Evolutionary conservation across 1,284 basidiomycete genomes (phyloP), one percentile per base, ranked within the genome.

Genomic region (Ustilago xerochloae): DNA sequence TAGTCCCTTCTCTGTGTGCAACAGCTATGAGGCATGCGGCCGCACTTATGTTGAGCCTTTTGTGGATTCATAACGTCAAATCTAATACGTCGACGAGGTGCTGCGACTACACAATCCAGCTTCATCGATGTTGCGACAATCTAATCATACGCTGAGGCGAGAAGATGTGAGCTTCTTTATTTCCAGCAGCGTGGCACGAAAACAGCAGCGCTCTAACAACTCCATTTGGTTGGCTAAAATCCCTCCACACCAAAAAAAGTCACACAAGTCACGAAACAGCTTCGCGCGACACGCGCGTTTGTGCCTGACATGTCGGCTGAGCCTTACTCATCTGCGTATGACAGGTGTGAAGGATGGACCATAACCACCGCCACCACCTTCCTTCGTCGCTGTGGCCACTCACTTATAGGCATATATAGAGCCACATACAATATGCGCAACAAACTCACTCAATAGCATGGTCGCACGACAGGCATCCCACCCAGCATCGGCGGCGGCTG

Each of bases 211-310:
- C 36, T 18, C 22, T 28, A 15, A 41, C 30, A 15, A 20, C 2
- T 30, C 6, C 18, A 4, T 24, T 24, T 43, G n/a, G 4, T 6
- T 24, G 39, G 39, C 39, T 43, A 43, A 43, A 43, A 10, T 33
- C 15, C 48, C 48, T 50, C 48, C 48, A 50, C 48, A n/a, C n/a
- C n/a, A 50, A 16, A 48, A 33, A 20, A 36, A 46, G 29, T 50
- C 48, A 50, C 48, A 33, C 33, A 50, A 35, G 16, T 7, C 20
- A 18, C 29, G 18, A 24, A 18, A 16, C 32, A 50, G 46, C 46
- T 29, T 26, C 28, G 29, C 46, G 46, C 29, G 29, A 48, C 46
- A 48, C 46, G 46, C 46, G 46, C 29, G 10, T 48, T 18, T 16
- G 3, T n/a, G 29, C 13, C 28, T 18, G 26, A 13, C 46, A 48